These are phyloP conservation scores for Globisporangium apiculatum DNA, from an alignment of 352 stramenopile species.

Conservation along the genomic window DNA sequence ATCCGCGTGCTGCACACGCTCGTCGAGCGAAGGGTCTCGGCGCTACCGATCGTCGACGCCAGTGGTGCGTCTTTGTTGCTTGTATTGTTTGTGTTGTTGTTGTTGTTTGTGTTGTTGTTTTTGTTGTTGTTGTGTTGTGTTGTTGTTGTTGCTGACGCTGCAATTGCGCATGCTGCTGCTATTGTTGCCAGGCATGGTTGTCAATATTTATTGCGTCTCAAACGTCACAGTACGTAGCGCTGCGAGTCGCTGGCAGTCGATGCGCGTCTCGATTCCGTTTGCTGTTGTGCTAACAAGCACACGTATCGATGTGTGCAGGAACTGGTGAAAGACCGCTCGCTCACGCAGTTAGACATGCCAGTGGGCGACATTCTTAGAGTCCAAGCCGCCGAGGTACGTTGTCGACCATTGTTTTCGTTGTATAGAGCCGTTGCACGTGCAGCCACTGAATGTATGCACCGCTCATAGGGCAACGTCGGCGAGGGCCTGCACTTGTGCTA, in stretches of 20 bases:
- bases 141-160: neutral
- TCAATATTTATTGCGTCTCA: constrained; percentile 91
- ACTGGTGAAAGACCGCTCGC: constrained; percentile 83
- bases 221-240: constrained; percentile 66
- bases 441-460: neutral
- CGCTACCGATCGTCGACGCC: constrained; percentile 77
- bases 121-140: too few relatives aligned
- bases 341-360: constrained; percentile 87
- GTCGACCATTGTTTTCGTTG: neutral
- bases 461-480: constrained; percentile 57
- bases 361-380: constrained; percentile 83
- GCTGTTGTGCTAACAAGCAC: neutral
- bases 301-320: constrained; percentile 21
- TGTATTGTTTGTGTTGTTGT: neutral
- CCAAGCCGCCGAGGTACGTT: constrained; percentile 70
- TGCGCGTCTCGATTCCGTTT: neutral
- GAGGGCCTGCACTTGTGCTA: constrained; percentile 83
- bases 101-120: too few relatives aligned
- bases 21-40: constrained; percentile 75
- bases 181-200: constrained; percentile 53
- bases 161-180: too few relatives aligned
- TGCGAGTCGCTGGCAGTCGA: neutral
- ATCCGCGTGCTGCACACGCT: constrained; percentile 90
- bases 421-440: neutral
- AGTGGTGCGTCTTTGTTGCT: constrained; percentile 40